Base-by-base conservation (phyloP, 176 grass and related monocot species). In the Eremochloa ophiuroides region DNA sequence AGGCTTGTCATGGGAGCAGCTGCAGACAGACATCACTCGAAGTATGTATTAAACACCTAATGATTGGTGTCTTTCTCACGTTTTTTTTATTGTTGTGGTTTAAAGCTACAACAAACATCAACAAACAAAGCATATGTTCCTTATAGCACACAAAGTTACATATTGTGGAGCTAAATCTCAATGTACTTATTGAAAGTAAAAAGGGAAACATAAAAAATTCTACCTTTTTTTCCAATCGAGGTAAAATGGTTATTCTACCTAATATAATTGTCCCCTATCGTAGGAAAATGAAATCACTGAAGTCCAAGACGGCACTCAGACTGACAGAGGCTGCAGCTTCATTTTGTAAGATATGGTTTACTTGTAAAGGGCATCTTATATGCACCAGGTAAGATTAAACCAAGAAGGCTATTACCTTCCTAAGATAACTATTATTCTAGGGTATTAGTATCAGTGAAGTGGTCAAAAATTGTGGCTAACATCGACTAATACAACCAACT, bases 291-390 rank as follows among this genome's bases (percentile, higher is more conserved):
- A 35, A 35, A 35, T 61, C 78, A 30, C 73, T 62, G 14, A 88
- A 77, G 56, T 91, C 88, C 60, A 88, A 79, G 88, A 91, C 60
- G 38, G 92, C 92, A 44, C 82, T 71, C 20, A 76, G 35, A 23
- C 30, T 91, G 56, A 88, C 63, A 59, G 66, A 81, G 33, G 51
- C 69, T 64, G 92, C 85, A 63, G 31, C 78, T n/a, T 26, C 80
- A 74, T 88, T 66, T 4, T 94, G 92, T 72, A 91, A 78, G 29
- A 94, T 94, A 77, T 94, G 85, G 81, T 91, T 94, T 84, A 77
- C 82, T 73, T 94, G 92, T 35, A 35, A 35, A 35, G 34, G 34
- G 34, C 34, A 2, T 35, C 34, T 35, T 5, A 35, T 35, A 35
- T 35, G 34, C 34, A 35, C 34, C 34, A 35, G 34, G 34, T 35